Conservation (phyloP, 192 early-diverging fungal genomes). For the Endogone sp. region DNA sequence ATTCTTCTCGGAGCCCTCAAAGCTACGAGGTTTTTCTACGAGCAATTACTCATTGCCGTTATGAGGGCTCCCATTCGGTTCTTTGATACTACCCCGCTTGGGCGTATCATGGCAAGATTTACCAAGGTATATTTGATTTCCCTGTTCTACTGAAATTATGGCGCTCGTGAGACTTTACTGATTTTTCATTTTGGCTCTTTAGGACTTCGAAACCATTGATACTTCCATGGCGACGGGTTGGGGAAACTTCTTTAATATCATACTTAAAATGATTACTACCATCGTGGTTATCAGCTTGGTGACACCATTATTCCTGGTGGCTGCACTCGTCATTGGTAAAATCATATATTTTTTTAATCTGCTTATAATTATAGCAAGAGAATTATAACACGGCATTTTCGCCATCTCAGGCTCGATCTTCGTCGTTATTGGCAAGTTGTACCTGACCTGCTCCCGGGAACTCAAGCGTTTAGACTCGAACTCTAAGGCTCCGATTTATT, state of each 20-base stretch:
- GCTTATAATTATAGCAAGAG: background rate
- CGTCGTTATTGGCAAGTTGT: slow-evolving; percentile 40
- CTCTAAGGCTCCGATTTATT: slow-evolving; percentile 70
- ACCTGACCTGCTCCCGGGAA: slow-evolving; percentile 77
- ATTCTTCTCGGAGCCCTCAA: slow-evolving; percentile 40
- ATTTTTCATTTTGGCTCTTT: background rate
- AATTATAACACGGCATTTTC: background rate
- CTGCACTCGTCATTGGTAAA: slow-evolving; percentile 33
- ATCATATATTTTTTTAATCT: background rate
- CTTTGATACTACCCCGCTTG: slow-evolving; percentile 77
- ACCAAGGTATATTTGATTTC: slow-evolving; percentile 49
- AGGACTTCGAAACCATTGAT: slow-evolving; percentile 68
- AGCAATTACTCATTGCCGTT: slow-evolving; percentile 46
- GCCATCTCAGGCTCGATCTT: slow-evolving; percentile 9
- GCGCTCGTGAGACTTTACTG: no score
- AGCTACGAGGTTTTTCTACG: slow-evolving; percentile 52
- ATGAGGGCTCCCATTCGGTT: slow-evolving; percentile 69
- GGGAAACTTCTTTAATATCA: background rate
- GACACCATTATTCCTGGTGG: slow-evolving; percentile 58
- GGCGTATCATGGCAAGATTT: slow-evolving; percentile 82
- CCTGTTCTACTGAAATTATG: no score
- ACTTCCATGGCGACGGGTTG: slow-evolving; percentile 21
- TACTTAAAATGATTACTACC: slow-evolving; percentile 15
- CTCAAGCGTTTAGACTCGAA: slow-evolving; percentile 86
- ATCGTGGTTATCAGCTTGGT: slow-evolving; percentile 54